Base-by-base conservation (phyloP, 495 filamentous ascomycete genomes). In the Xylaria palmicola region DNA sequence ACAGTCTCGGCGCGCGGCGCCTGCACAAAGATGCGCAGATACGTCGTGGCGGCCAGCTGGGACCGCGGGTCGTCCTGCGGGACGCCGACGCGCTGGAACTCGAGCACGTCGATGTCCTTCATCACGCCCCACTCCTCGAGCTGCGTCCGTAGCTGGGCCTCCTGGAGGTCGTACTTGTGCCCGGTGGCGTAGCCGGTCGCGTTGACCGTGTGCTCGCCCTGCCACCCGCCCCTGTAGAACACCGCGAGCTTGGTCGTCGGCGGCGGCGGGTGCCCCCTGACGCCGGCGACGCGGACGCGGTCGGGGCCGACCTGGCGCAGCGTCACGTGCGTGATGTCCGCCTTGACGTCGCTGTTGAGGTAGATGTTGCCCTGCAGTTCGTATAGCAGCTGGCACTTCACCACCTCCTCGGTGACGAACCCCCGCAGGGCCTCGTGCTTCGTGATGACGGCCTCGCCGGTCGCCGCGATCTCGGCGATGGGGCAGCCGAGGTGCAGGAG, bases 331-430 rank as follows among this genome's bases (percentile, higher is more conserved):
- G 72, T 72, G 24, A 87, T 66, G 30, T 82, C 63, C 2, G 84
- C 83, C 4, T 77, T 83, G 55, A 86, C 83, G 64, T 85, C 81
- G 2, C 75, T 79, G 73, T 86, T 83, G 55, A 78, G 79, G 62
- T 86, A 85, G 66, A 77, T 77, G 1, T 76, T 77, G 2, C 83
- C 83, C 59, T 86, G 83, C 26, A 85, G 77, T 65, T 86, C 84
- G 64, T 85, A 85, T n/a, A 86, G 59, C 8, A 86, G 65, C 59
- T 86, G 81, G 13, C 74, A 79, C 12, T 78, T 80, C 44, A 83
- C 79, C 1, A 82, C 85, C 39, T 85, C 77, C 36, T 56, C 60
- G 17, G 60, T 66, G 3, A 66, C 64, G 13, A 59, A 43, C 2
- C 64, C 64, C 32, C 58, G 53, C 4, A 62, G 15, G 13, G 48